Evolutionary conservation across 495 filamentous ascomycete species (phyloP).

Genomic region (Penicillium odoratum): DNA sequence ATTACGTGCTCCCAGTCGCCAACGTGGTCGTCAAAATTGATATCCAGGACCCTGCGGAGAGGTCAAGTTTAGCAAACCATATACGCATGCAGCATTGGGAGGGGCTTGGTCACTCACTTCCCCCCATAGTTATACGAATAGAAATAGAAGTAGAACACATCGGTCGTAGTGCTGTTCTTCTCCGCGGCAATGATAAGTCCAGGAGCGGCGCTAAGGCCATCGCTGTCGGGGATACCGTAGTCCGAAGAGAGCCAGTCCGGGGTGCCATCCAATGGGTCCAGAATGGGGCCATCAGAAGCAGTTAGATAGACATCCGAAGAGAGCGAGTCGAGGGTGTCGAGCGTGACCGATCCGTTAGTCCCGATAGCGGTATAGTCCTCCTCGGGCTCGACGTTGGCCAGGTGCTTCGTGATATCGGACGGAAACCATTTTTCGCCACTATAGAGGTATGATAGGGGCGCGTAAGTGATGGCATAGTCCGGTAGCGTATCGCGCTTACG

Average conservation of each 20-base stretch:
- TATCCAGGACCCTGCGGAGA: constrained; percentile 7
- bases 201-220: constrained; percentile 5
- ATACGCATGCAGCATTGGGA: neutral
- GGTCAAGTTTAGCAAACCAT: neutral
- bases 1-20: constrained; percentile 12
- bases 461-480: constrained; percentile 7
- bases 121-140: constrained; percentile 11
- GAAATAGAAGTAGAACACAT: constrained; percentile 11
- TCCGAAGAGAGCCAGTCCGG: constrained; percentile 10
- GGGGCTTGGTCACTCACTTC: constrained; percentile 1
- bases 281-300: constrained; percentile 7
- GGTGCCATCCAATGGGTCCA: constrained; percentile 7
- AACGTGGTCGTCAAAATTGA: constrained; percentile 12
- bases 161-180: constrained; percentile 11
- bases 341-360: constrained; percentile 7
- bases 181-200: constrained; percentile 8
- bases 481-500: constrained; percentile 3
- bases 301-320: constrained; percentile 10
- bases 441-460: constrained; percentile 6
- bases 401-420: constrained; percentile 6
- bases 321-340: constrained; percentile 1
- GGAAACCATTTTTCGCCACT: constrained; percentile 8
- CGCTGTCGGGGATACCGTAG: constrained; percentile 8
- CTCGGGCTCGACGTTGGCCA: constrained; percentile 9
- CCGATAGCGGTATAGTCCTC: constrained; percentile 4